These are phyloP conservation scores for Effrenium voratum DNA, from an alignment of 73 alveolate species.

Conservation along the genomic window DNA sequence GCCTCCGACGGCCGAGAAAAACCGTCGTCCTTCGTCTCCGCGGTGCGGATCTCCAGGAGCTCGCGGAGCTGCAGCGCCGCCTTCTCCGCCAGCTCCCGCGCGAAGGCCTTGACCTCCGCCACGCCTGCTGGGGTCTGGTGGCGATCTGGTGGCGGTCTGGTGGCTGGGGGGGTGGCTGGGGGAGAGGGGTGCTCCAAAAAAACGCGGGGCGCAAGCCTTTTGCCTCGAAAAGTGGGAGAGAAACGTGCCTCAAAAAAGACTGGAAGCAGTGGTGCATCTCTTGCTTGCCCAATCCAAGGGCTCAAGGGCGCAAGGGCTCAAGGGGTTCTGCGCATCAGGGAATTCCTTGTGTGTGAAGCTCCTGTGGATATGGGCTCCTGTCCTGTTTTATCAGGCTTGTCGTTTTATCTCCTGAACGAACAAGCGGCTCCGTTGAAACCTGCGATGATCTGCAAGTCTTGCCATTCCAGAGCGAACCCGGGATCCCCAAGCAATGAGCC, in stretches of 20 bases:
- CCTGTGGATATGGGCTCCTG: no score
- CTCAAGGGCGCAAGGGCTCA: background rate
- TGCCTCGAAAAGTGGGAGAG: background rate
- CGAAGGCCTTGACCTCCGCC: slow-evolving; percentile 24
- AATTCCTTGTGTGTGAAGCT: no score
- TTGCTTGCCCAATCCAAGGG: background rate
- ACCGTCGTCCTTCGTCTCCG: slow-evolving; percentile 21
- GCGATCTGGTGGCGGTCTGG: background rate
- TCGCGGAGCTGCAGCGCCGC: slow-evolving; percentile 24
- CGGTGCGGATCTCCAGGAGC: slow-evolving; percentile 17
- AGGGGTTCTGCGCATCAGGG: no score
- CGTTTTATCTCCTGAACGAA: no score
- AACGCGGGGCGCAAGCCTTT: background rate
- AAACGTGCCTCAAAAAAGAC: background rate
- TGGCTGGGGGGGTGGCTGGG: background rate
- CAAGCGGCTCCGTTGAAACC: no score
- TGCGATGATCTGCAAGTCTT: no score
- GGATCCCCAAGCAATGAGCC: no score
- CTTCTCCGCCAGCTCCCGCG: slow-evolving; percentile 29
- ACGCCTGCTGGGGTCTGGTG: background rate
- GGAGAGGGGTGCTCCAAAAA: background rate
- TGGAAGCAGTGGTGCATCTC: background rate
- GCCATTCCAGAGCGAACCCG: no score
- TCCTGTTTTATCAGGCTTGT: no score
- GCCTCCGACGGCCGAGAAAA: no score